Evolutionary conservation across 352 stramenopile species (phyloP), one percentile per base, ranked within the genome.

Genomic region (Phytophthora cajani): DNA sequence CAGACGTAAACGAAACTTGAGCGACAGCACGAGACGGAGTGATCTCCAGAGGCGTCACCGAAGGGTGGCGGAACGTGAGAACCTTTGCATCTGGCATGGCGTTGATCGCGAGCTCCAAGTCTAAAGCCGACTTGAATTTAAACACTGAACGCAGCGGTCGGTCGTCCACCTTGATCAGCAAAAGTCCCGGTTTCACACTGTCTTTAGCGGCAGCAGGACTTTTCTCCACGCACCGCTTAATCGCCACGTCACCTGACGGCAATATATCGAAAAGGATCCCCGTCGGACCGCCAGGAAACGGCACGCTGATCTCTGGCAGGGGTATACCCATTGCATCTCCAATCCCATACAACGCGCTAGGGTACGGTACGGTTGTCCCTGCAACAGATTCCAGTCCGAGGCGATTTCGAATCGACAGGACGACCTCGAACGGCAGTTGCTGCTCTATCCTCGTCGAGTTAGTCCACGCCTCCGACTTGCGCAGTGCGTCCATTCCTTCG

Each of bases 371-470:
- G 14, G 72, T 64, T 30, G 77, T 81, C 19, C 59, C 66, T 38
- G 74, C 50, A 44, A 88, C 56, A n/a, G 66, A 69, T 61, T 91
- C 82, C 21, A 87, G 64, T 6, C 77, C 78, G 7, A 84, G 77
- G n/a, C 81, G 76, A 79, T 97, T 97, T 47, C 90, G 84, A 42
- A 96, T 81, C 1, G 85, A 82, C 19, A 96, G 72, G 7, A 94
- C 75, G 14, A 95, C 60, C 64, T 96, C 87, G 25, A 91, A 88
- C 32, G 90, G 86, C 2, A 95, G 68, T 47, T 81, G 74, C 54
- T 90, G 80, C 63, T 97, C 90, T 58, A 97, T 82, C 36, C 57
- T 63, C 2, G 72, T 82, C 3, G 88, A 71, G 49, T 79, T 63
- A 3, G 65, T 38, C 89, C 89, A 96, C 47, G 66, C 60, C 8